Evolutionary conservation across 768 basidiomycete species (phyloP).

Genomic region (Lentinula lateritia): DNA sequence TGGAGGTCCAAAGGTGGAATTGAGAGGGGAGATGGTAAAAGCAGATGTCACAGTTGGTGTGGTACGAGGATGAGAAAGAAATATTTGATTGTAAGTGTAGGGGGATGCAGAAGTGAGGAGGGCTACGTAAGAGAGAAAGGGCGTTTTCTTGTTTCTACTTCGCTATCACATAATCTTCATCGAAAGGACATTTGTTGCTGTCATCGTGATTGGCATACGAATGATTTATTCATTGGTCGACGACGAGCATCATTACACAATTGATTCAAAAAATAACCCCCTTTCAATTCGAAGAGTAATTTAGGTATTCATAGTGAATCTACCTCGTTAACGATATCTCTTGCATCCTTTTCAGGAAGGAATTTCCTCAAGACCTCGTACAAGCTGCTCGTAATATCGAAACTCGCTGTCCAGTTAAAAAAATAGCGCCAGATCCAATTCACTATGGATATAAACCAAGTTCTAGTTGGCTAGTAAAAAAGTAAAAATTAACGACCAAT

Average conservation of each 20-base stretch:
- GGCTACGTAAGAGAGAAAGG: too few species aligned
- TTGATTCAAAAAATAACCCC: too few species aligned
- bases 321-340: not conserved
- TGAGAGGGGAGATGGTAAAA: constrained; percentile 18
- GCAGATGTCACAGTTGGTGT: constrained; percentile 74
- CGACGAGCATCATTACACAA: too few species aligned
- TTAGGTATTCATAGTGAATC: not conserved
- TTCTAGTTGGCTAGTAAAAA: not conserved
- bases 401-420: not conserved
- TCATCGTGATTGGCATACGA: too few species aligned
- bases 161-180: too few species aligned
- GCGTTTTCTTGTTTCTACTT: too few species aligned
- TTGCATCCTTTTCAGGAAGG: not conserved
- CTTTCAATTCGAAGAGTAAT: too few species aligned
- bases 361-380: not conserved
- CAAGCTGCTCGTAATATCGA: not conserved
- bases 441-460: not conserved
- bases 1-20: constrained; percentile 16
- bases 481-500: not conserved
- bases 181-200: too few species aligned
- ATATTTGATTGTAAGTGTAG: too few species aligned
- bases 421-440: not conserved
- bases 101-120: too few species aligned
- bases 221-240: too few species aligned
- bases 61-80: constrained; percentile 43